These are phyloP conservation scores for Ganoderma boninense DNA, from an alignment of 1,284 basidiomycete genomes.

Conservation along the genomic window DNA sequence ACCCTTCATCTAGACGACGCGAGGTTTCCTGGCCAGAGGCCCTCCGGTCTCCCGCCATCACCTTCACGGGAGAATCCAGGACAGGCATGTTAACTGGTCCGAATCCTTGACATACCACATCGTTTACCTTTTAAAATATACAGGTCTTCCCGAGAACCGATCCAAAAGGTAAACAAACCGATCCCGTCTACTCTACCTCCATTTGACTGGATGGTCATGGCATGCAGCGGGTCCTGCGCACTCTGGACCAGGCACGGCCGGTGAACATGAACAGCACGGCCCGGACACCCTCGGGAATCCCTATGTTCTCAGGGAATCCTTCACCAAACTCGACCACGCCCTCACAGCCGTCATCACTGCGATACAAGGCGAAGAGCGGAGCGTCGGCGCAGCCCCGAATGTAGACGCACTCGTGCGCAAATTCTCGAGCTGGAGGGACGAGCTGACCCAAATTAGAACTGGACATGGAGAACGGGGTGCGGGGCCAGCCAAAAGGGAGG, in stretches of 20 bases:
- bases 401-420: slow-evolving; percentile 33
- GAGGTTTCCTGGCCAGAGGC: slow-evolving; percentile 39
- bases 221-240: slow-evolving; percentile 37
- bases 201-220: neutral
- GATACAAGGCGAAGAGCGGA: slow-evolving; percentile 33
- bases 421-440: slow-evolving; percentile 36
- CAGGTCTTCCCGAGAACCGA: slow-evolving; percentile 43
- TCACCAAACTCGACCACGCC: slow-evolving; percentile 36
- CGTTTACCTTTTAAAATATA: neutral
- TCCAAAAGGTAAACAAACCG: slow-evolving; percentile 31
- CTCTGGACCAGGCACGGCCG: slow-evolving; percentile 39
- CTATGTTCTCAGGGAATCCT: slow-evolving; percentile 33
- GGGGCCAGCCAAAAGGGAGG: neutral
- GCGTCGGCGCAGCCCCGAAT: slow-evolving; percentile 33
- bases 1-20: slow-evolving; percentile 32
- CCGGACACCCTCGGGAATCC: slow-evolving; percentile 35
- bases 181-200: neutral
- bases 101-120: neutral
- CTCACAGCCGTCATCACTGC: slow-evolving; percentile 35
- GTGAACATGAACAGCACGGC: slow-evolving; percentile 24
- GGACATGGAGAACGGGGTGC: slow-evolving; percentile 11
- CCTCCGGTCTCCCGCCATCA: slow-evolving; percentile 37
- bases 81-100: slow-evolving; percentile 26
- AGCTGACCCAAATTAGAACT: slow-evolving; percentile 31
- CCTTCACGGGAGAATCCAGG: slow-evolving; percentile 43